Base-by-base conservation (phyloP, 2,329 filamentous ascomycete genomes). In the Stemphylium vesicarium region DNA sequence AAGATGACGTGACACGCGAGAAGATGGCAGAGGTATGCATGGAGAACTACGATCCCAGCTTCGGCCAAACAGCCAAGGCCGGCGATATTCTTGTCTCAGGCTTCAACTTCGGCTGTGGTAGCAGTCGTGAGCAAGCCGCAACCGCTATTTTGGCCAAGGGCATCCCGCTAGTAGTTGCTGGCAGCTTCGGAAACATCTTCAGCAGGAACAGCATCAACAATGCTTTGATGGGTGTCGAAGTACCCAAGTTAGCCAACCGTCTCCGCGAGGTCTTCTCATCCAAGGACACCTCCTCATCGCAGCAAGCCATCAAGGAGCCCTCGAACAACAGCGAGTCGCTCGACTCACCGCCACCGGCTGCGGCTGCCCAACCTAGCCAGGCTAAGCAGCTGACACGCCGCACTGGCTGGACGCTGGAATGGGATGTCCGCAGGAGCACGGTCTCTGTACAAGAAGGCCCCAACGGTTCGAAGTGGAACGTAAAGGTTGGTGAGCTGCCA, bases 21-120 rank as follows among this genome's bases (percentile, higher is more conserved):
- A 86, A 86, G 52, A 97, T 98, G 94, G 91, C 92, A 0, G 81
- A 90, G 62, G 92, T 93, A 0, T 93, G 90, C 76, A 97, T 98
- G 92, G 84, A 89, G 73, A 98, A 98, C 81, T 98, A 96, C 78
- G 94, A 98, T 72, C 78, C 83, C 0, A 73, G 80, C 0, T 97
- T 97, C 72, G 75, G 81, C 9, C 74, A 77, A 1, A 80, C 88
- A 32, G 88, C 89, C 40, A 83, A 84, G 60, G 71, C 84, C 0
- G 87, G 86, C 43, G 93, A 98, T 67, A 91, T 97, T 50, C 84
- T 97, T 1, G 92, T 97, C 0, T 79, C 88, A 0, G 92, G 92
- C 29, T 95, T 88, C 80, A 96, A 96, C 80, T 96, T 97, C 70
- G 94, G 94, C 42, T 92, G 88, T 63, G 92, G 92, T 15, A 86